Conservation (phyloP, 2,329 filamentous ascomycete species). For the Podosphaera leucotricha region DNA sequence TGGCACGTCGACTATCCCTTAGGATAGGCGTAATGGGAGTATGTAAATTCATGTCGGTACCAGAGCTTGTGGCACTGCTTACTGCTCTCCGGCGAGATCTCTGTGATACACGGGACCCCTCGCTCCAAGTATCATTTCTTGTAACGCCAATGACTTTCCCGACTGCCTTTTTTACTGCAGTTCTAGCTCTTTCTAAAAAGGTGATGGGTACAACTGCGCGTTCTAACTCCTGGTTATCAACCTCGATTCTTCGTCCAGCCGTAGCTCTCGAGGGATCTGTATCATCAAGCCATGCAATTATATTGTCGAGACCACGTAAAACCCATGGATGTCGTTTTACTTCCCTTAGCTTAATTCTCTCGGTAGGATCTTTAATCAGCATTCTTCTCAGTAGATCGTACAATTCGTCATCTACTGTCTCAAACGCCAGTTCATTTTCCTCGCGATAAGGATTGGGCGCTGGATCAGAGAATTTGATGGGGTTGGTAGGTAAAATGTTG, state of each 20-base stretch:
- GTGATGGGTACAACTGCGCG: slow-evolving; percentile 75
- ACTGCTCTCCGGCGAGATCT: slow-evolving; percentile 29
- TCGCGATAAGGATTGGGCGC: slow-evolving; percentile 43
- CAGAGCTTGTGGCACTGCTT: slow-evolving; percentile 42
- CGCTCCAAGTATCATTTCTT: slow-evolving; percentile 25
- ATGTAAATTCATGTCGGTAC: slow-evolving; percentile 26
- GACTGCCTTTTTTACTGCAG: slow-evolving; percentile 45
- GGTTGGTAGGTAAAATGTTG: slow-evolving; percentile 28
- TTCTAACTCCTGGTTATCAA: slow-evolving; percentile 76
- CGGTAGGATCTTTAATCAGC: slow-evolving; percentile 68
- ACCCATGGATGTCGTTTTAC: slow-evolving; percentile 94
- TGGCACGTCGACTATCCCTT: slow-evolving; percentile 25
- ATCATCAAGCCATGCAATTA: slow-evolving; percentile 70
- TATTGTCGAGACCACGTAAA: slow-evolving; percentile 50
- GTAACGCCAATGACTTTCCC: slow-evolving; percentile 30
- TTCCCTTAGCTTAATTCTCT: slow-evolving; percentile 71
- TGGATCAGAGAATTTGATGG: slow-evolving; percentile 24
- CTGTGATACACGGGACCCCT: slow-evolving; percentile 19
- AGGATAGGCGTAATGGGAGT: slow-evolving; percentile 18
- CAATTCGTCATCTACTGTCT: slow-evolving; percentile 60
- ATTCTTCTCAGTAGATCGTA: slow-evolving; percentile 57
- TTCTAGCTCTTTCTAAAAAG: slow-evolving; percentile 63
- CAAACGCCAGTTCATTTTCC: slow-evolving; percentile 60
- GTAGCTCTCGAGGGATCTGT: slow-evolving; percentile 64
- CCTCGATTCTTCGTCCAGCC: slow-evolving; percentile 68